Evolutionary conservation across 495 filamentous ascomycete species (phyloP), one percentile per base, ranked within the genome.

Genomic region (Trichoderma parareesei): DNA sequence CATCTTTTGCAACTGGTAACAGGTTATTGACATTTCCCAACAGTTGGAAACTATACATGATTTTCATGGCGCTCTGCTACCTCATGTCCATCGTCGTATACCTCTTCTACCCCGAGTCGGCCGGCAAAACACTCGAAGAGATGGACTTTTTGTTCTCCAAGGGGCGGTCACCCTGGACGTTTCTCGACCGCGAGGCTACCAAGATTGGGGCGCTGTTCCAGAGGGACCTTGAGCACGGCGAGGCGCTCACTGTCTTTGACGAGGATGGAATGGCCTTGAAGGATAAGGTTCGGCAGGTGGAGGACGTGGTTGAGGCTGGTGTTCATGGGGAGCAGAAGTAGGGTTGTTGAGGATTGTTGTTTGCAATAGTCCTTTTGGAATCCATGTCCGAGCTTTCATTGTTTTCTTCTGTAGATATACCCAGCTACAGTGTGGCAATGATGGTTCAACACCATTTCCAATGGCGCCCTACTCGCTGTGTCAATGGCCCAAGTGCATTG

Each of bases 61-160:
- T 72, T 0, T 74, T 74, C 61, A 71, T 72, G 72, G 64, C 66
- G 4, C 41, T 63, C 5, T 71, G 73, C 48, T 72, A 71, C 38
- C 67, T 75, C 9, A 73, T 75, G 62, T 38, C 65, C 67, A 35
- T 75, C 66, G 69, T 72, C 27, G 53, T 57, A 14, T 57, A 18
- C 53, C 53, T 57, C 53, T 57, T 57, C 53, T 57, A 91, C 0
- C 90, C 89, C 9, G 90, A 93, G 77, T 92, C 90, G 0, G 91
- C 90, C 73, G 90, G 91, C 65, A 82, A 82, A 33, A 91, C 89
- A 7, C 83, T 93, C 4, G 87, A 90, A 72, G 87, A 89, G 69
- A 78, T 86, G 70, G 84, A 86, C 66, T 79, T 80, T 49, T 79
- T 87, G n/a, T 87, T 87, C 68, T 78, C 80, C 42, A 80, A 82